A percentile compares a stretch with the other conserved stretches of the same genome.
Evolutionary conservation across 2,329 filamentous ascomycete species (phyloP).

Genomic region (Magnaporthales sp.): DNA sequence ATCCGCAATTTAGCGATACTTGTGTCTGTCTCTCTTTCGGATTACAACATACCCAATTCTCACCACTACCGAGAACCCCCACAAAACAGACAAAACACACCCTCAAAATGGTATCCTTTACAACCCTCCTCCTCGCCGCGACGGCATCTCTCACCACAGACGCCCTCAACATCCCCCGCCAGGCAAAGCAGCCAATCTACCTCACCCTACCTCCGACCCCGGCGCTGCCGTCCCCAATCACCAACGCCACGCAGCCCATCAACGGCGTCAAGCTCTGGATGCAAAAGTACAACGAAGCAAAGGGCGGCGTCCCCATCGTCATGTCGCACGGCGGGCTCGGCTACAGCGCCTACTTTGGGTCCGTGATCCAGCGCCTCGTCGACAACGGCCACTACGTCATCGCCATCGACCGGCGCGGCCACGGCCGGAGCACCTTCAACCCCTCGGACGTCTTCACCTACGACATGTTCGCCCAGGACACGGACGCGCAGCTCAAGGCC

Average conservation of each 20-base stretch:
- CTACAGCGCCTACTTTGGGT: conserved; percentile 30
- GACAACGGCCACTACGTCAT: conserved; percentile 26
- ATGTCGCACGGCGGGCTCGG: conserved; percentile 31
- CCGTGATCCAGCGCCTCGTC: conserved; percentile 25
- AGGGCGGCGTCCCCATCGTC: conserved; percentile 24
- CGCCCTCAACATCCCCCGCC: background rate
- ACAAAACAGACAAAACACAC: background rate
- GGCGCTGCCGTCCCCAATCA: conserved; percentile 24
- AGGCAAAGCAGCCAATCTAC: conserved; percentile 31
- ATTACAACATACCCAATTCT: background rate
- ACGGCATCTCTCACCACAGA: background rate
- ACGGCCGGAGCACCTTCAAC: conserved; percentile 29
- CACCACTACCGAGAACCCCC: background rate
- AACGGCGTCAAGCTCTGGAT: conserved; percentile 31
- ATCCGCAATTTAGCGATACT: background rate
- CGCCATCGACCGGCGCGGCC: conserved; percentile 30
- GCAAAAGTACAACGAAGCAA: conserved; percentile 29
- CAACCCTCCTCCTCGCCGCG: background rate
- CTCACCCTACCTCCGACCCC: conserved; percentile 28
- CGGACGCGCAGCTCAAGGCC: conserved; percentile 20
- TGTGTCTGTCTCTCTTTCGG: background rate
- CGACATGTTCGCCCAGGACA: conserved; percentile 27
- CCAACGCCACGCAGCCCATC: conserved; percentile 17
- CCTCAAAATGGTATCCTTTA: background rate
- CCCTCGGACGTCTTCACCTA: conserved; percentile 27